Conservation (phyloP, 2,329 filamentous ascomycete species). For the Drechslerella stenobrocha region DNA sequence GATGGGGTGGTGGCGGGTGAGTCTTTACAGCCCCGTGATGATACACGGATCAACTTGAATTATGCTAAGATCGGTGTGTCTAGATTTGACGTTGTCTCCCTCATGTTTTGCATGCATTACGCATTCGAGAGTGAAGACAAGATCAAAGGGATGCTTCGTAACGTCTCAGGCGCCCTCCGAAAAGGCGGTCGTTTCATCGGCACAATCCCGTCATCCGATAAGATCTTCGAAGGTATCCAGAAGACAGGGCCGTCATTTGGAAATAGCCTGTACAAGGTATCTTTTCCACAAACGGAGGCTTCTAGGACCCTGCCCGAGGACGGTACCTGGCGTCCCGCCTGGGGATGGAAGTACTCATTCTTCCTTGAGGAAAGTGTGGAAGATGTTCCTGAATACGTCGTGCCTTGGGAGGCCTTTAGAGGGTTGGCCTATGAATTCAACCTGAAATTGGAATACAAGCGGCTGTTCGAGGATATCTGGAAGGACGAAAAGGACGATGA, state of each 20-base stretch:
- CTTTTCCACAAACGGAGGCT: slow-evolving; percentile 66
- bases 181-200: slow-evolving; percentile 95
- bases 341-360: slow-evolving; percentile 98
- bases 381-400: slow-evolving; percentile 93
- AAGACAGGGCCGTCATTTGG: slow-evolving; percentile 74
- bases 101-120: slow-evolving; percentile 99
- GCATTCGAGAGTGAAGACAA: slow-evolving; percentile 92
- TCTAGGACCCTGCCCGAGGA: slow-evolving; percentile 72
- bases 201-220: slow-evolving; percentile 94
- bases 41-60: background rate
- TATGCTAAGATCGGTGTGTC: slow-evolving; percentile 10
- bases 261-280: slow-evolving; percentile 87
- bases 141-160: slow-evolving; percentile 86
- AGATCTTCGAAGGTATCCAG: slow-evolving; percentile 74
- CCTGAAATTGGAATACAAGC: slow-evolving; percentile 90
- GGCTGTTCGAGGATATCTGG: slow-evolving; percentile 88
- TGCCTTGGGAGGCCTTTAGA: slow-evolving; percentile 97
- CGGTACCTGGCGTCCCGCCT: slow-evolving; percentile 89
- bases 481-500: slow-evolving; percentile 83
- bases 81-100: slow-evolving; percentile 90
- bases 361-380: slow-evolving; percentile 95
- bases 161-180: slow-evolving; percentile 85
- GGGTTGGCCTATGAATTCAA: slow-evolving; percentile 95
- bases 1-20: slow-evolving; percentile 54
- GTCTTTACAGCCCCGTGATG: background rate